phyloP scores from a whole-genome alignment of 768 basidiomycete genomes.

The Mycena vitilis region DNA sequence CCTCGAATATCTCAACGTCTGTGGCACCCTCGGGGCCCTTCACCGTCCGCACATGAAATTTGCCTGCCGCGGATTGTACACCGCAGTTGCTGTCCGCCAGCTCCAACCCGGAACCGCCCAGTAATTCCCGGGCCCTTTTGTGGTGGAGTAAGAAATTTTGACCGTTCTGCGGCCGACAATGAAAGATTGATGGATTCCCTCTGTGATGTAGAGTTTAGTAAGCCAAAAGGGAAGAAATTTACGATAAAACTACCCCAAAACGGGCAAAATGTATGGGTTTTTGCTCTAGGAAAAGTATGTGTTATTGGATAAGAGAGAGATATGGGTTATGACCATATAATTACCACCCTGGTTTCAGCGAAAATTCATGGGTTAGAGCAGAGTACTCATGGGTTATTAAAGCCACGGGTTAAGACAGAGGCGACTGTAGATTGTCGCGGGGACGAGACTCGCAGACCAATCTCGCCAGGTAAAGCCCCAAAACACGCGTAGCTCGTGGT shows the following conservation, averaged over 20 bases:
- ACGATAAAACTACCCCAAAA: too few relatives aligned
- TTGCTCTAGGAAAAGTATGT: too few relatives aligned
- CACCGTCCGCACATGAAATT: constrained; percentile 47
- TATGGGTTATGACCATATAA: too few relatives aligned
- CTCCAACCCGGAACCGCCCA: constrained; percentile 39
- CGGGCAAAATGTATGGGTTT: too few relatives aligned
- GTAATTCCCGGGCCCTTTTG: constrained; percentile 44
- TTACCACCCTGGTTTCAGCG: too few relatives aligned
- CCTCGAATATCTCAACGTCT: constrained; percentile 52
- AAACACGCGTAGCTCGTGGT: constrained; percentile 19
- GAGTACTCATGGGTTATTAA: too few relatives aligned
- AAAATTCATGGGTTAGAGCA: too few relatives aligned
- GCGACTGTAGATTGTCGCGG: constrained; percentile 11
- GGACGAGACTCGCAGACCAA: constrained; percentile 22
- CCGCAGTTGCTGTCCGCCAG: constrained; percentile 44
- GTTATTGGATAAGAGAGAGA: too few relatives aligned
- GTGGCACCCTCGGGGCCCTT: constrained; percentile 25
- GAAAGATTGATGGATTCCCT: too few relatives aligned
- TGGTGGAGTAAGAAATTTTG: constrained; percentile 40
- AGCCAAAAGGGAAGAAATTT: too few relatives aligned
- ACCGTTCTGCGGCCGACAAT: constrained; percentile 43
- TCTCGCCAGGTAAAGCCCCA: constrained; percentile 29
- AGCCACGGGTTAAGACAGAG: too few relatives aligned
- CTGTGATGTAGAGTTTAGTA: too few relatives aligned
- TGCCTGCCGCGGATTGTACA: constrained; percentile 47